Base-by-base conservation (phyloP, 495 filamentous ascomycete genomes). In the Aspergillus sparsus region DNA sequence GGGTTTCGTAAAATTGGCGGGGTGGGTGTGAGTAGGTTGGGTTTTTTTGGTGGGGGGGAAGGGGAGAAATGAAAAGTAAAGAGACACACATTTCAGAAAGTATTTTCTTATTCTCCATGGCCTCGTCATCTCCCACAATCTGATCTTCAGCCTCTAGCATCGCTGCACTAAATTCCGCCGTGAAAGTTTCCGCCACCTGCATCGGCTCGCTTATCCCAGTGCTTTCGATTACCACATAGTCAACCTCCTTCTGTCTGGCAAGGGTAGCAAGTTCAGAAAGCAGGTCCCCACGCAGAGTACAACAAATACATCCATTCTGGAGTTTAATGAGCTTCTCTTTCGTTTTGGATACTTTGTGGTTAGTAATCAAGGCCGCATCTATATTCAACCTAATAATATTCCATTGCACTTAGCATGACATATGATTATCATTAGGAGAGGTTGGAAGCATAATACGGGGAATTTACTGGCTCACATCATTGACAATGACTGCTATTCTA, bases 241-340 rank as follows among this genome's bases (percentile, higher is more conserved):
- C 73, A 32, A 85, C 76, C 13, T 71, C 74, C 7, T 77, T 73
- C 15, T 77, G 70, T 21, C 77, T 74, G 0, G 82, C 77, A 1
- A 86, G 64, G 1, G 68, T 75, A 1, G 78, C 80, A 7, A 85
- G 72, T 60, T 86, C 82, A 12, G 79, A 68, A 2, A 86, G 72
- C 0, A 86, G 67, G 53, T 86, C 83, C 3, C 83, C 82, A 16
- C 83, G 78, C 0, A 86, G 69, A 0, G 83, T 86, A 57, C 83
- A 86, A 66, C 83, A 86, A 55, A 86, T 86, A 58, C 83, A 86
- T 7, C 83, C 83, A 45, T 86, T 86, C 60, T 86, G 83, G 49
- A 86, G 72, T 50, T 80, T 77, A n/a, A 86, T 80, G 47, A 86
- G 71, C 56, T 82, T 82, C 57, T 85, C 81, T 49, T 82, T 71